Evolutionary conservation across 1,284 basidiomycete genomes (phyloP), one percentile per base, ranked within the genome.

Genomic region (Neonothopanus nambi): DNA sequence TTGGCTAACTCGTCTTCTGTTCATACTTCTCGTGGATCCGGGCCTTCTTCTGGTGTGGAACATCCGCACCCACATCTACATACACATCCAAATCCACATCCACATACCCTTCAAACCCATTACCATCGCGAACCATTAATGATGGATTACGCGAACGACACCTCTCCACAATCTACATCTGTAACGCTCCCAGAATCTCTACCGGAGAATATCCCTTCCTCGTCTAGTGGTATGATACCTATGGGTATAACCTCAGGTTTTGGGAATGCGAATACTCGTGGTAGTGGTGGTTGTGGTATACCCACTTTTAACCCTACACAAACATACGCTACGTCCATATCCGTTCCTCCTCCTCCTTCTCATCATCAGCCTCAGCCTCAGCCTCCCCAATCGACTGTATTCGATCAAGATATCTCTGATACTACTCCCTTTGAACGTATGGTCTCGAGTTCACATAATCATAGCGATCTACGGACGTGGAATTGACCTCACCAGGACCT

Each of bases 391-490:
- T 26, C 15, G 13, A 51, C 41, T 15, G 40, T 24, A 12, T n/a
- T 43, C 28, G 28, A 21, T 18, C 48, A 42, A 28, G 40, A 35
- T 20, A 42, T 30, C 24, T 39, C 12, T 7, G 30, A 30, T 8
- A 42, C 23, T 11, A 33, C 40, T 42, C 13, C 40, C 39, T 51
- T 42, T 43, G 49, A 51, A n/a, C 49, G 49, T 17, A 51, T 41
- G 7, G 28, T 51, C 20, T 43, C 49, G 13, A 41, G 48, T 39
- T 28, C 42, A 30, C 38, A 30, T 23, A 41, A 51, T 15, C 26
- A 28, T 28, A 28, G 26, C n/a, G n/a, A n/a, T 28, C 26, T 28
- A 28, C 26, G 26, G 26, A 28, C 26, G 5, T 28, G 26, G 26
- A 28, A 28, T 42, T 24, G 38, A 12, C 12, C 26, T 50, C 17